Evolutionary conservation across 2,329 filamentous ascomycete species (phyloP).

Genomic region (Alternaria angustiovoidea): DNA sequence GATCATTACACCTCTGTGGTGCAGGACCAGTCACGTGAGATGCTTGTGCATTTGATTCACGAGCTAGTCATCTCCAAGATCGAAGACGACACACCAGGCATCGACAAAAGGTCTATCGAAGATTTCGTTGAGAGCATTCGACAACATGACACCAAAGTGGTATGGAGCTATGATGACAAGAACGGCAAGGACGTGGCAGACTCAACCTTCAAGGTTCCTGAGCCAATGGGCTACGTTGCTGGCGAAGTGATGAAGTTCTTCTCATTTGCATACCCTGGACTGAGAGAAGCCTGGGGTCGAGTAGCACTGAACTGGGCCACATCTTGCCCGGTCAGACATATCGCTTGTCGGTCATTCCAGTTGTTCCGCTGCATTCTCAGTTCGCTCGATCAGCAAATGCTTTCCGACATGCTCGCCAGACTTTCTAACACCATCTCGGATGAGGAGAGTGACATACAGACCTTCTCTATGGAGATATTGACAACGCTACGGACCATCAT

Average conservation of each 20-base stretch:
- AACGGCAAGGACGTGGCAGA: slow-evolving; percentile 76
- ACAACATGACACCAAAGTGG: slow-evolving; percentile 80
- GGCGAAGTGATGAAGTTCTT: slow-evolving; percentile 86
- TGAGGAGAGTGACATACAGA: slow-evolving; percentile 90
- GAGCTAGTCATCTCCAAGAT: slow-evolving; percentile 85
- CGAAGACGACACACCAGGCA: slow-evolving; percentile 72
- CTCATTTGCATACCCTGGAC: slow-evolving; percentile 79
- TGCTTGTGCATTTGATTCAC: slow-evolving; percentile 97
- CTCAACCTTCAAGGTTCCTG: slow-evolving; percentile 79
- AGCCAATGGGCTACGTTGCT: slow-evolving; percentile 86
- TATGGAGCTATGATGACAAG: slow-evolving; percentile 95
- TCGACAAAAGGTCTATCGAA: slow-evolving; percentile 80
- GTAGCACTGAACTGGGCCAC: slow-evolving; percentile 95
- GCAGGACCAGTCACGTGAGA: slow-evolving; percentile 94
- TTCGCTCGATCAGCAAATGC: slow-evolving; percentile 89
- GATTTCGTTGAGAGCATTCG: slow-evolving; percentile 87
- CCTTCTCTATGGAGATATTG: slow-evolving; percentile 97
- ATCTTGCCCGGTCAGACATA: slow-evolving; percentile 91
- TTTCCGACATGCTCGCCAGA: slow-evolving; percentile 94
- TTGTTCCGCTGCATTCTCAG: slow-evolving; percentile 94
- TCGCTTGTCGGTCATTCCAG: slow-evolving; percentile 97
- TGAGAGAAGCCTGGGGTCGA: slow-evolving; percentile 91
- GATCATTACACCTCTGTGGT: slow-evolving; percentile 96
- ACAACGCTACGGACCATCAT: slow-evolving; percentile 94
- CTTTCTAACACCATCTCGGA: slow-evolving; percentile 97